Conservation (phyloP, 2,329 filamentous ascomycete genomes). For the Ceratocystis variospora region DNA sequence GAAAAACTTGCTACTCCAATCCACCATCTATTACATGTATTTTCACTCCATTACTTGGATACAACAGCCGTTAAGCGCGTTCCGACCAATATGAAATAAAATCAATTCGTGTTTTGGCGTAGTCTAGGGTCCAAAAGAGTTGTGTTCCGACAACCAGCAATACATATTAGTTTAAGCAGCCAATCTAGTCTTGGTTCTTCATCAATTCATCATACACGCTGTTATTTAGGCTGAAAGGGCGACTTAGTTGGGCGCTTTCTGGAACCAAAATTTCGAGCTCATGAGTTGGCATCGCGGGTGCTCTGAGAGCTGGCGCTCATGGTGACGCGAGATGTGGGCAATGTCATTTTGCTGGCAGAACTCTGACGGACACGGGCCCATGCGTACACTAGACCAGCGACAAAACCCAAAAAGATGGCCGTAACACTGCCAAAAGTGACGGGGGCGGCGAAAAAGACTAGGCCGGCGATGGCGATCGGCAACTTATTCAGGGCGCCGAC, state of each 20-base stretch:
- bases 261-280: conserved; percentile 10
- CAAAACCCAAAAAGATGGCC: conserved; percentile 79
- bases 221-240: not conserved
- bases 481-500: conserved; percentile 97
- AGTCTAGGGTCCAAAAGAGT: not conserved
- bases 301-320: conserved; percentile 88
- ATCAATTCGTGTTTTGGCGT: not conserved
- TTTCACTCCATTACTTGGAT: too few species aligned
- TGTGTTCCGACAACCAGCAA: not conserved
- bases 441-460: conserved; percentile 90
- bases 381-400: conserved; percentile 84
- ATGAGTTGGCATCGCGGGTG: conserved; percentile 65
- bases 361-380: conserved; percentile 74
- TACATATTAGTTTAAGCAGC: not conserved
- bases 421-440: conserved; percentile 85
- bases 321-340: conserved; percentile 51
- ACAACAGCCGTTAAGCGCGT: too few species aligned
- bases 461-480: conserved; percentile 78
- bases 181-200: conserved; percentile 8
- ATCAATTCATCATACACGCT: conserved; percentile 4
- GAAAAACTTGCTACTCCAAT: too few species aligned
- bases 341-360: conserved; percentile 47
- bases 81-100: not conserved
- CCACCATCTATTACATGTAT: too few species aligned
- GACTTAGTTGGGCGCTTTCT: not conserved